Conservation (phyloP, 2,329 filamentous ascomycete species). For the Fusarium sp. region DNA sequence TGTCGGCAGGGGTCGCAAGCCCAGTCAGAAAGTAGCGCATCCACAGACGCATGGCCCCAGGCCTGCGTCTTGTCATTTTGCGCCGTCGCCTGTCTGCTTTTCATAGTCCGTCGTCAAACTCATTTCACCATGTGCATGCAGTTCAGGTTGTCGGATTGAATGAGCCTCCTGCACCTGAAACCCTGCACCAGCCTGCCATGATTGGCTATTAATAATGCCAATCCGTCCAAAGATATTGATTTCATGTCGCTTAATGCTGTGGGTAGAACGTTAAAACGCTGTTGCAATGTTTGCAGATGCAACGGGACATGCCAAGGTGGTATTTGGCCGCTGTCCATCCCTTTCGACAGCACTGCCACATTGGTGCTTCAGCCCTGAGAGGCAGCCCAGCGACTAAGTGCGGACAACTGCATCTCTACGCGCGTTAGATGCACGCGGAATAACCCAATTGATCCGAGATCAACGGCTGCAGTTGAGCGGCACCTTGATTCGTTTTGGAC, state of each 20-base stretch:
- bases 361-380: conserved; percentile 39
- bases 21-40: conserved; percentile 48
- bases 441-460: conserved; percentile 45
- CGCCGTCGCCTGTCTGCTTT: conserved; percentile 25
- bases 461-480: conserved; percentile 35
- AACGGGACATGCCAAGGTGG: conserved; percentile 24
- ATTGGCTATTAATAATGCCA: conserved; percentile 2
- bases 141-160: conserved; percentile 28
- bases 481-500: conserved; percentile 42
- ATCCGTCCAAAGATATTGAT: conserved; percentile 3
- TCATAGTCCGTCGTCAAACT: conserved; percentile 30
- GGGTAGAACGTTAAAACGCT: conserved; percentile 20
- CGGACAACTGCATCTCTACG: conserved; percentile 26
- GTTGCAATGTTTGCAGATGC: conserved; percentile 18
- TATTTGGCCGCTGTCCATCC: conserved; percentile 33
- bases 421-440: conserved; percentile 36
- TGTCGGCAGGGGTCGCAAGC: conserved; percentile 43
- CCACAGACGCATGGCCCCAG: conserved; percentile 36
- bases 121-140: conserved; percentile 24
- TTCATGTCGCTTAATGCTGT: conserved; percentile 7
- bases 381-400: conserved; percentile 7
- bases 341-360: conserved; percentile 39
- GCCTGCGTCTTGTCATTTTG: conserved; percentile 30
- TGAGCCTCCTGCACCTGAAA: conserved; percentile 11
- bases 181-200: conserved; percentile 6